A percentile compares a stretch with the other conserved stretches of the same genome.
phyloP scores from a whole-genome alignment of 2,329 filamentous ascomycete genomes.

The Esteya vermicola region DNA sequence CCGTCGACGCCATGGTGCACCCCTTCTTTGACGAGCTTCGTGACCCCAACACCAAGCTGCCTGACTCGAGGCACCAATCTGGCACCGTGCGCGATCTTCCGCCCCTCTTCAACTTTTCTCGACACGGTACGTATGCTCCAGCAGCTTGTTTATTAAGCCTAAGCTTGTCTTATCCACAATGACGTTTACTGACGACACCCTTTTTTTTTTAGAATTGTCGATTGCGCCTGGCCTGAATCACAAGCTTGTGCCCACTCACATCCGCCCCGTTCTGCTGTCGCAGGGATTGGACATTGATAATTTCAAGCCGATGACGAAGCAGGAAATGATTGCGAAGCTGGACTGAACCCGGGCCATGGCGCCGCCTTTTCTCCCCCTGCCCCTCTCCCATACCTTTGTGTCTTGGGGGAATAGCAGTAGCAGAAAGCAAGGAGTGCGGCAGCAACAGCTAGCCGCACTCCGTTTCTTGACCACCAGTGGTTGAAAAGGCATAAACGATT shows the following conservation, averaged over 20 bases:
- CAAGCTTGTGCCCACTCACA: constrained; percentile 74
- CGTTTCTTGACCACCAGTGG: no score
- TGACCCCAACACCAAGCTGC: constrained; percentile 79
- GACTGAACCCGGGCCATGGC: constrained; percentile 46
- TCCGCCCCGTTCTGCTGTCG: constrained; percentile 57
- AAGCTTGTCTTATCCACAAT: not conserved
- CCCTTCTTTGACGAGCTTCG: constrained; percentile 97
- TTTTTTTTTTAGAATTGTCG: constrained; percentile 54
- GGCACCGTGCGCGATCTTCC: constrained; percentile 71
- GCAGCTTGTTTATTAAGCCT: no score
- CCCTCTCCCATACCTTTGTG: no score
- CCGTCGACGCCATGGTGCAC: constrained; percentile 93
- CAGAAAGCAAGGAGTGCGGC: constrained; percentile 2
- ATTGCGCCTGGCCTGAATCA: constrained; percentile 80
- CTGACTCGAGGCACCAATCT: constrained; percentile 83
- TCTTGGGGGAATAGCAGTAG: constrained; percentile 2
- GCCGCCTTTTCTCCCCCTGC: not conserved
- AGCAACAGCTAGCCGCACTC: no score
- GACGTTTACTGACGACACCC: not conserved
- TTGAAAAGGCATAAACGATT: no score
- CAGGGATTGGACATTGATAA: constrained; percentile 86
- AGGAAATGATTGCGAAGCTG: constrained; percentile 94
- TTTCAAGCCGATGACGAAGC: constrained; percentile 78
- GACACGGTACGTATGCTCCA: constrained; percentile 71
- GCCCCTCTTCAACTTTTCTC: constrained; percentile 81